Evolutionary conservation across 352 stramenopile species (phyloP).

Genomic region (Globisporangium heterothallicum): DNA sequence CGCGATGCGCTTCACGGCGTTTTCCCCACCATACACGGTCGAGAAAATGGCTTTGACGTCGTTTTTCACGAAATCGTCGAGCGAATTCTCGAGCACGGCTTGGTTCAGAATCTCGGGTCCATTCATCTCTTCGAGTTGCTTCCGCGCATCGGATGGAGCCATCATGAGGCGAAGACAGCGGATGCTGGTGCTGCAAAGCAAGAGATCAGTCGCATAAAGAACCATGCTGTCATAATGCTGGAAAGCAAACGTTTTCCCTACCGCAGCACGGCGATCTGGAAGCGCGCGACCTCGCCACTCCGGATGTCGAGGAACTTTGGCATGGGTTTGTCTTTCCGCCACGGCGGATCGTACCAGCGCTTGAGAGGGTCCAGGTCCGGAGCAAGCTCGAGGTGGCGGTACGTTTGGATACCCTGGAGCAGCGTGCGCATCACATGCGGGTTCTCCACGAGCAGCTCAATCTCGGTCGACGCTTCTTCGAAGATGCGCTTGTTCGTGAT

Average conservation of each 20-base stretch:
- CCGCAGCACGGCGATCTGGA: slow-evolving; percentile 48
- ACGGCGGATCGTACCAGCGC: slow-evolving; percentile 56
- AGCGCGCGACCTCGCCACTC: slow-evolving; percentile 40
- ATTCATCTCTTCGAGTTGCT: slow-evolving; percentile 29
- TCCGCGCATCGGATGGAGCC: slow-evolving; percentile 40
- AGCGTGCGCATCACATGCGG: slow-evolving; percentile 37
- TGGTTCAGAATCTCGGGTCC: slow-evolving; percentile 47
- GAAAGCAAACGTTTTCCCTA: slow-evolving; percentile 3
- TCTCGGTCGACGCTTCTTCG: slow-evolving; percentile 63
- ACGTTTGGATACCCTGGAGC: slow-evolving; percentile 33
- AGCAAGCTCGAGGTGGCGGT: slow-evolving; percentile 34
- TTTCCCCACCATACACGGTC: slow-evolving; percentile 57
- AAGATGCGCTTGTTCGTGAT: slow-evolving; percentile 52
- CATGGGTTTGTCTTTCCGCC: slow-evolving; percentile 42
- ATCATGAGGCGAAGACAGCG: slow-evolving; percentile 66
- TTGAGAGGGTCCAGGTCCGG: slow-evolving; percentile 49
- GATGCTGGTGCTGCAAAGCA: slow-evolving; percentile 25
- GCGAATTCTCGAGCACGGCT: slow-evolving; percentile 44
- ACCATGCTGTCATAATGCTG: not conserved
- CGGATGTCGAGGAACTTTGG: slow-evolving; percentile 38
- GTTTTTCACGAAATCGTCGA: slow-evolving; percentile 70
- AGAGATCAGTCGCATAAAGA: not conserved
- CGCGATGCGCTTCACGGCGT: slow-evolving; percentile 58
- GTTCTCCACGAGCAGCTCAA: slow-evolving; percentile 65
- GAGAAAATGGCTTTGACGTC: slow-evolving; percentile 75